These are phyloP conservation scores for Mucor lusitanicus DNA, from an alignment of 371 early-diverging fungal genomes.

Conservation along the genomic window DNA sequence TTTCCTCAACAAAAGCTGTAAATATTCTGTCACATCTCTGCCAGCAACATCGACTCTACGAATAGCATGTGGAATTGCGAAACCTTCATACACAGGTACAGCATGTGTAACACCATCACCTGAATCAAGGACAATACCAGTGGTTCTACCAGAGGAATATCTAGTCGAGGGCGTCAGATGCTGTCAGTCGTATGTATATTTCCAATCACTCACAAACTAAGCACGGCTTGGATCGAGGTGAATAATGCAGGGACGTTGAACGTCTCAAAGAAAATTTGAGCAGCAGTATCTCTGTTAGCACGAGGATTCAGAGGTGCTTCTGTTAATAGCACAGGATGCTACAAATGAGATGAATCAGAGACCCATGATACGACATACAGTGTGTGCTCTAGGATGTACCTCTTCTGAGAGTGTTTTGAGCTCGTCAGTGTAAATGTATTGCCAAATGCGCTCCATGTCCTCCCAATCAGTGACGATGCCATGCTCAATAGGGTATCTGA, in stretches of 20 bases:
- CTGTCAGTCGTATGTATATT: not conserved
- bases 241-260: slow-evolving; percentile 96
- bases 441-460: slow-evolving; percentile 98
- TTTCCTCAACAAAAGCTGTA: slow-evolving; percentile 86
- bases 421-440: slow-evolving; percentile 92
- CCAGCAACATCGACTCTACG: slow-evolving; percentile 93
- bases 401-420: slow-evolving; percentile 93
- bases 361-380: not conserved
- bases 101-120: slow-evolving; percentile 96
- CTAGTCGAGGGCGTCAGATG: slow-evolving; percentile 25
- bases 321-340: slow-evolving; percentile 95
- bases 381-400: slow-evolving; percentile 45
- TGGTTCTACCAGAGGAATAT: slow-evolving; percentile 94
- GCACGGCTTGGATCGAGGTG: slow-evolving; percentile 93
- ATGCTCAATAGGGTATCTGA: slow-evolving; percentile 95
- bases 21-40: slow-evolving; percentile 88
- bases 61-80: slow-evolving; percentile 92
- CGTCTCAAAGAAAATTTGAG: slow-evolving; percentile 96
- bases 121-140: slow-evolving; percentile 86
- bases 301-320: slow-evolving; percentile 95
- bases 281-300: slow-evolving; percentile 85
- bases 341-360: not conserved
- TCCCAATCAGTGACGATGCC: slow-evolving; percentile 96
- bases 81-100: slow-evolving; percentile 97
- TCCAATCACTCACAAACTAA: slow-evolving; percentile 71